Evolutionary conservation across 2,329 filamentous ascomycete species (phyloP).

Genomic region (Neonectria hederae): DNA sequence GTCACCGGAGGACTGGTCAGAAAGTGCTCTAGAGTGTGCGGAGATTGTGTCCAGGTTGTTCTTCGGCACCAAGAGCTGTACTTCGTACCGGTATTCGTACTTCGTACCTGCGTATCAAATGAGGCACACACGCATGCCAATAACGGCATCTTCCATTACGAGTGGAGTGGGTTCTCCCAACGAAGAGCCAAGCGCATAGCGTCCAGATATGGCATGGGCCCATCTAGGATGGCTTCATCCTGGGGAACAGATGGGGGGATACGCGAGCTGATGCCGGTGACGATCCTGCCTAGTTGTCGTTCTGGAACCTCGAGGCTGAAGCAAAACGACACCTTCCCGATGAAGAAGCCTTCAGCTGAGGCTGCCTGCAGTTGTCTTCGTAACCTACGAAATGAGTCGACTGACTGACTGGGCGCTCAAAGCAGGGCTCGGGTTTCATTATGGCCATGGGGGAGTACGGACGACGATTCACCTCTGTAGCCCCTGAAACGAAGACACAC

Average conservation of each 20-base stretch:
- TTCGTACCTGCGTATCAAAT: background rate
- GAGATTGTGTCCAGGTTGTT: slow-evolving; percentile 20
- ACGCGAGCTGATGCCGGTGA: slow-evolving; percentile 25
- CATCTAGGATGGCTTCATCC: slow-evolving; percentile 25
- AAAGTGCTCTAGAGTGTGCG: slow-evolving; percentile 16
- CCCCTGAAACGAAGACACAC: slow-evolving; percentile 11
- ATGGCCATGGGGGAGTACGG: slow-evolving; percentile 7
- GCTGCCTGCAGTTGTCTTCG: slow-evolving; percentile 25
- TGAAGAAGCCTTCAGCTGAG: slow-evolving; percentile 26
- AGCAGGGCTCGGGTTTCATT: slow-evolving; percentile 22
- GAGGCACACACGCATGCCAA: background rate
- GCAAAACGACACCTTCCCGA: slow-evolving; percentile 29
- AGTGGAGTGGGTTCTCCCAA: slow-evolving; percentile 8
- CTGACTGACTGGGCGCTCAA: slow-evolving; percentile 14
- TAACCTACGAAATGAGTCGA: background rate
- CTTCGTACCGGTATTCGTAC: background rate
- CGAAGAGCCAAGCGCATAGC: background rate
- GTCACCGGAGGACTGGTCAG: slow-evolving; percentile 18
- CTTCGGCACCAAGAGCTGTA: slow-evolving; percentile 18
- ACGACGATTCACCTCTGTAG: background rate
- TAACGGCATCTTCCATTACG: background rate
- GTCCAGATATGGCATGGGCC: slow-evolving; percentile 22
- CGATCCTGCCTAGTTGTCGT: slow-evolving; percentile 22
- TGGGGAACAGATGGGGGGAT: slow-evolving; percentile 25
- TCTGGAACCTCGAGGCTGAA: slow-evolving; percentile 32